Percentiles rank a stretch among this genome's conserved stretches.
Evolutionary conservation across 305 asterid genomes (phyloP).

Genomic region (Salvia sclarea): DNA sequence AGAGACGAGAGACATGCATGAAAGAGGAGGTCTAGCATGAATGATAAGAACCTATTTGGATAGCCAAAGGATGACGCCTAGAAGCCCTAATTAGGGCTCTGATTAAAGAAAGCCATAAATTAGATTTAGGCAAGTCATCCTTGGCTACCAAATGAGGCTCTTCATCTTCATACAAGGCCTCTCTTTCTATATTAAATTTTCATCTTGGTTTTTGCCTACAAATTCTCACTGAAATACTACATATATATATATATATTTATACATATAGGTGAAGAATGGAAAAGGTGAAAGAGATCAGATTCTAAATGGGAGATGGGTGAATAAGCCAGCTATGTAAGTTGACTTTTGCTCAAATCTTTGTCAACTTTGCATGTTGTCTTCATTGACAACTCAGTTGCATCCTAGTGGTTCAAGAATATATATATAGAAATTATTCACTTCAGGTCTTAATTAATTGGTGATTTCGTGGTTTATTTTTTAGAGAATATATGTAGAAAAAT

Average conservation of each 20-base stretch:
- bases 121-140: conserved; percentile 59
- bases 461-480: background rate
- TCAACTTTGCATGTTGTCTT: background rate
- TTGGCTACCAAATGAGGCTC: conserved; percentile 57
- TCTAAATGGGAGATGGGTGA: conserved; percentile 22
- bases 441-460: background rate
- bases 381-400: conserved; percentile 23
- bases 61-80: conserved; percentile 44
- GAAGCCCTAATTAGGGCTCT: conserved; percentile 4
- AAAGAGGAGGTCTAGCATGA: conserved; percentile 38
- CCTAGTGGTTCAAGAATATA: background rate
- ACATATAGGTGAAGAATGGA: conserved; percentile 21
- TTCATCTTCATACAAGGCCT: conserved; percentile 46
- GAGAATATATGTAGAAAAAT: too few relatives aligned
- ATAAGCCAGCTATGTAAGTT: conserved; percentile 26
- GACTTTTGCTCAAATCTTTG: conserved; percentile 6
- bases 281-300: conserved; percentile 31
- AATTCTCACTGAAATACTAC: conserved; percentile 5
- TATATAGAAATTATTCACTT: background rate
- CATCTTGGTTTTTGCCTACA: background rate
- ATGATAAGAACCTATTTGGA: conserved; percentile 34
- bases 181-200: conserved; percentile 25
- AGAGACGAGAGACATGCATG: too few relatives aligned
- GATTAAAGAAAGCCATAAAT: conserved; percentile 18
- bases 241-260: conserved; percentile 2